Evolutionary conservation across 2,329 filamentous ascomycete genomes (phyloP), one percentile per base, ranked within the genome.

Genomic region (Nemania abortiva): DNA sequence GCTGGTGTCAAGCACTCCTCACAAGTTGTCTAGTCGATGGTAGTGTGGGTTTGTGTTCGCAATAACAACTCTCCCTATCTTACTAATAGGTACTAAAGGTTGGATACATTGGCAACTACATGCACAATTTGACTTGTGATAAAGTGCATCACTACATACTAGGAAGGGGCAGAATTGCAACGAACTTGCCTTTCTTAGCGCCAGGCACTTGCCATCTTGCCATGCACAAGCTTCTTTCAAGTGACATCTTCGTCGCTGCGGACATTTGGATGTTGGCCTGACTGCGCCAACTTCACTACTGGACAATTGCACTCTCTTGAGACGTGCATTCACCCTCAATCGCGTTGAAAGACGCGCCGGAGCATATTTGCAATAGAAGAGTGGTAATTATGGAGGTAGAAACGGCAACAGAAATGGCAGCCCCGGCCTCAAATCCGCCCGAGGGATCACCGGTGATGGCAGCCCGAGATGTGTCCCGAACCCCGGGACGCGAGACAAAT

Each of bases 381-480:
- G 50, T 20, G 20, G 52, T 10, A 15, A 45, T 11, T 11, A 71
- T 69, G 69, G 63, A 64, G 52, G 53, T 29, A 7, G 10, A 22
- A 29, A 5, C 37, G 20, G 13, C 56, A 22, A 11, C 54, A 55
- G 18, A 9, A 11, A 37, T 15, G 31, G 27, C 52, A 15, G 15
- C 42, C 15, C 29, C 56, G n/a, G 31, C 39, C n/a, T n/a, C 54
- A 34, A 53, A 22, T n/a, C 7, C 27, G 31, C 20, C 29, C 15
- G 18, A 27, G 11, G 58, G 15, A 15, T 58, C 69, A 7, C 58
- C 58, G 18, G 54, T 29, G 39, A 37, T 29, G 49, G 34, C 29
- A 27, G 20, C 22, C 22, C 39, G 49, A 34, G 65, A 57, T 42
- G 24, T 18, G 20, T 66, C 63, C 27, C 62, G 54, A 45, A 61